Evolutionary conservation across 768 basidiomycete genomes (phyloP), one percentile per base, ranked within the genome.

Genomic region (Coprinellus micaceus): DNA sequence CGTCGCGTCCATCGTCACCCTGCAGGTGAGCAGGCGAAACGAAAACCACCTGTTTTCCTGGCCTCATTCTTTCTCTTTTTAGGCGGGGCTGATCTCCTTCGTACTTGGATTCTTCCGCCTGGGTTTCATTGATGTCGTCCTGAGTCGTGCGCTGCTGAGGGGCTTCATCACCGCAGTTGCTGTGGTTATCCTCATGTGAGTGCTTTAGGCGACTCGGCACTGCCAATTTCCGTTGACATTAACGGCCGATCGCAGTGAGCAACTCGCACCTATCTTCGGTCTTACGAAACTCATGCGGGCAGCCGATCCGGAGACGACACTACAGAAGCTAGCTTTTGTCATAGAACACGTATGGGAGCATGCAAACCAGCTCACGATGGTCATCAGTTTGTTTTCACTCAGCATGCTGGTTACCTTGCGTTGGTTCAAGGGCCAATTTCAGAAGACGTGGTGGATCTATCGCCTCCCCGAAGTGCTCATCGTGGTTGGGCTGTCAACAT

Each of bases 51-150:
- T 36, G 39, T 28, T 39, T 33, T 29, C 40, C 36, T 48, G 30
- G 17, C 22, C 10, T 24, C 29, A 43, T 41, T 28, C 43, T 21
- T 17, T 48, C 45, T 37, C 28, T n/a, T 36, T 12, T 4, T 59
- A 91, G 89, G 89, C 86, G 61, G 94, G 94, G 37, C 62, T 95
- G 29, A 88, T 97, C 60, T 87, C 92, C 1, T 93, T 91, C 58
- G 68, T 89, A 24, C 78, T 97, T 28, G 95, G 95, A 2, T 82
- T 96, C 63, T 86, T 95, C 66, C 81, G 93, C 24, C 77, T 98
- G 10, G 94, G 94, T 2, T 96, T 96, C 71, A 83, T 96, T 52
- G 95, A 98, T 67, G 94, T 96, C 12, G 89, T 96, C 4, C 80
- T 98, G 26, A 93, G 91, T 63, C 85, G 93, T 52, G 91, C 94